These are phyloP conservation scores for Nakazawaea wyomingensis DNA, from an alignment of 805 yeast species.

Conservation along the genomic window DNA sequence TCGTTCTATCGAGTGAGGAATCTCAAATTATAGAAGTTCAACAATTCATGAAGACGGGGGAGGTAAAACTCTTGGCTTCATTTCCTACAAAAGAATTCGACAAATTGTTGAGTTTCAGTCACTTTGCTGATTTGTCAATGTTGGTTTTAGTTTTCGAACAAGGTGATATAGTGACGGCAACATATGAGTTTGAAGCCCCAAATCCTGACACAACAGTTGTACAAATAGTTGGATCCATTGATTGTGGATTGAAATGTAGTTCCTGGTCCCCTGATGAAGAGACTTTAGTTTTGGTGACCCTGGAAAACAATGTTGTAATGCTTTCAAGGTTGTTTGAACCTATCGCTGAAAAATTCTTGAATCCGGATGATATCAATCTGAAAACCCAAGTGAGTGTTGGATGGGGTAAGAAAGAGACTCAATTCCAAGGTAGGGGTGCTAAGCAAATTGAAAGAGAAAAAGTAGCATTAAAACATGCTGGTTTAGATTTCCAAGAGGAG, in stretches of 20 bases:
- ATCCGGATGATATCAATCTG: conserved; percentile 55
- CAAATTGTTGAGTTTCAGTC: conserved; percentile 49
- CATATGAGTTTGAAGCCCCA: conserved; percentile 43
- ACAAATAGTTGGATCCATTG: conserved; percentile 82
- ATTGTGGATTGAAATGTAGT: conserved; percentile 67
- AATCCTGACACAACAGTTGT: conserved; percentile 52
- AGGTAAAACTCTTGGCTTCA: conserved; percentile 51
- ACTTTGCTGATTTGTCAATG: conserved; percentile 65
- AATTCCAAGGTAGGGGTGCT: conserved; percentile 91
- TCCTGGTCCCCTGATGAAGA: conserved; percentile 93
- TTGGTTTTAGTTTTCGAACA: conserved; percentile 60
- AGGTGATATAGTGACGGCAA: conserved; percentile 73
- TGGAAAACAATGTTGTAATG: conserved; percentile 53
- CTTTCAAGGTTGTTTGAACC: conserved; percentile 79
- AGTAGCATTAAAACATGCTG: conserved; percentile 55
- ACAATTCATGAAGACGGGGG: conserved; percentile 63
- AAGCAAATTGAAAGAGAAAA: conserved; percentile 67
- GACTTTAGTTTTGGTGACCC: conserved; percentile 64
- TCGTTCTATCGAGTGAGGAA: conserved; percentile 51
- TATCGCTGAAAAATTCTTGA: conserved; percentile 56
- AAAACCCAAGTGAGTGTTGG: conserved; percentile 90
- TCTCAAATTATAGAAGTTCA: conserved; percentile 66
- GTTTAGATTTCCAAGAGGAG: conserved; percentile 59
- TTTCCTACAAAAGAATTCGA: conserved; percentile 44
- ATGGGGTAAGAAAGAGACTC: conserved; percentile 98